phyloP scores from a whole-genome alignment of 768 basidiomycete genomes.

The Phaffia australis region DNA sequence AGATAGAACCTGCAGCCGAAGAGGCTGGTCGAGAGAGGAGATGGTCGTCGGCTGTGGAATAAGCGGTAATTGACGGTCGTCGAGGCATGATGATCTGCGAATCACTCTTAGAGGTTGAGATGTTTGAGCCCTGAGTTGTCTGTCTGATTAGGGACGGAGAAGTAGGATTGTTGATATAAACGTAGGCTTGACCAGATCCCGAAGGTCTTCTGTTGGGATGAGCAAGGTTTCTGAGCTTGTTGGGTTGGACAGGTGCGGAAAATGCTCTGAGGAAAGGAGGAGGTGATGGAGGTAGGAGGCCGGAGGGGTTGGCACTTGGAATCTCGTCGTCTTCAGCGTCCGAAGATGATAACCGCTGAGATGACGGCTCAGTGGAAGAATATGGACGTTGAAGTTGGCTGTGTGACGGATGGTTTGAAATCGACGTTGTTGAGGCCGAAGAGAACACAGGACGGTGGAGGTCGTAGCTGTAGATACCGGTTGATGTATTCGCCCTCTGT shows the following conservation, averaged over 20 bases:
- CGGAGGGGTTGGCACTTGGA: neutral
- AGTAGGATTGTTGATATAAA: neutral
- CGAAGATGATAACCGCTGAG: neutral
- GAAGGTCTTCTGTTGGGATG: slow-evolving; percentile 21
- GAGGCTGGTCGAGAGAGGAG: neutral
- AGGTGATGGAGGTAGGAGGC: neutral
- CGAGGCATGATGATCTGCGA: too few relatives aligned
- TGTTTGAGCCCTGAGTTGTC: neutral
- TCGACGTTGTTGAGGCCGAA: neutral
- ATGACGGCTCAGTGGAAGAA: neutral
- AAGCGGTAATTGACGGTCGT: neutral
- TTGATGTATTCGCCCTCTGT: neutral
- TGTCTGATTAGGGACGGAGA: neutral
- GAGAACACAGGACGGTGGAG: too few relatives aligned
- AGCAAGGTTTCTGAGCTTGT: slow-evolving; percentile 19
- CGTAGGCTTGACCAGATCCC: neutral
- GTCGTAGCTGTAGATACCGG: too few relatives aligned
- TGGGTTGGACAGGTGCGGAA: slow-evolving; percentile 20
- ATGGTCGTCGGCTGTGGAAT: slow-evolving; percentile 3
- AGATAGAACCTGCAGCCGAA: neutral
- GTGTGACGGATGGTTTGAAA: too few relatives aligned
- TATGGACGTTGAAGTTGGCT: too few relatives aligned
- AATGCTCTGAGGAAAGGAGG: slow-evolving; percentile 22
- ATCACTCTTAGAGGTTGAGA: neutral
- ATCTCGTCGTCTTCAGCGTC: neutral